Base-by-base conservation (phyloP, 148 eudicot species). In the Fagopyrum tataricum region DNA sequence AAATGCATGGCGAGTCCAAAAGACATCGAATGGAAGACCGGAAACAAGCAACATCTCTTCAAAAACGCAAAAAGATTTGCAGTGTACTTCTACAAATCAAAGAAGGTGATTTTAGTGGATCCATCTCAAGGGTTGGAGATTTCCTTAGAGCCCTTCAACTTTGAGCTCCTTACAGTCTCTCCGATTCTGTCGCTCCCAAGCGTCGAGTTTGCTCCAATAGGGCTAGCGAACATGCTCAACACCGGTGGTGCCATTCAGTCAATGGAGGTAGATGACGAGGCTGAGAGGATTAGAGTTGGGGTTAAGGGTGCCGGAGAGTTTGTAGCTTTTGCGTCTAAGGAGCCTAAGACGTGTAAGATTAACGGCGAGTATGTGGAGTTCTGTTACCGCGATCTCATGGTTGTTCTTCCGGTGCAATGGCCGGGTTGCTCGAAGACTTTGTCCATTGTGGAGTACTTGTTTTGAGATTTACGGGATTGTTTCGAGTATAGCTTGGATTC, bases 1-100 rank as follows among this genome's bases (percentile, higher is more conserved):
- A 81, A 84, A 12, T 76, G 89, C 49, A 72, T 7, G 26, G 72
- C 82, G n/a, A 48, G 86, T 23, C 91, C 98, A 6, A 79, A 72
- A n/a, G 95, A 93, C 72, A 77, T 93, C 0, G 98, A 93, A 76
- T 93, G 98, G 98, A 74, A 48, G 17, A 88, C 85, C 4, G 97
- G 91, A 21, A 78, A 87, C 61, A 80, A 80, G 24, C 85, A 88
- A 48, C 81, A 84, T 67, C 62, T 85, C 7, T 40, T 82, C 2
- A 79, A 81, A 49, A 82, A 80, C 20, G 84, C 79, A 6, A 66
- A 80, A 44, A 58, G 49, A 5, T 93, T 91, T 72, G 97, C 90
- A 0, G 72, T 89, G 84, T 93, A 93, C 76, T 73, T 76, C 26
- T 85, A 76, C 85, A 84, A 76, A 47, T 81, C 79, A 18, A 84